A percentile compares a stretch with the other conserved stretches of the same genome.
phyloP scores from a whole-genome alignment of 371 early-diverging fungal species.

The Rhizopus microsporus region DNA sequence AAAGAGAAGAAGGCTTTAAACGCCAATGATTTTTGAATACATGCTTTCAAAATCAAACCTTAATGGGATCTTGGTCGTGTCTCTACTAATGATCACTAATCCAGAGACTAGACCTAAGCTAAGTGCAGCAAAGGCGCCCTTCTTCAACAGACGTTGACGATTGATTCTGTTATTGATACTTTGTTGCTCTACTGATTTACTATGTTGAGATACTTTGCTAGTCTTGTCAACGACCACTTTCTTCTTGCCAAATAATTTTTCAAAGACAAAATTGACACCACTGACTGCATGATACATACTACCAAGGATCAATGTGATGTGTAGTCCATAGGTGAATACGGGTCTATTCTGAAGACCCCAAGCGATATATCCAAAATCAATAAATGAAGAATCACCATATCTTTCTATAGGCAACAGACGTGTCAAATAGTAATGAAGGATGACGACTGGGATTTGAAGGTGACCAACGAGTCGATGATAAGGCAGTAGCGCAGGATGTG shows the following conservation, averaged over 20 bases:
- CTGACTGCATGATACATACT: slow-evolving; percentile 38
- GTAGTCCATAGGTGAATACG: slow-evolving; percentile 34
- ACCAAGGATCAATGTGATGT: slow-evolving; percentile 28
- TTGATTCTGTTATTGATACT: background rate
- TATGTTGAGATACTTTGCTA: slow-evolving; percentile 6
- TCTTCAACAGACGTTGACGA: slow-evolving; percentile 4
- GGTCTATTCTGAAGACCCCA: slow-evolving; percentile 50
- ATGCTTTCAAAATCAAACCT: slow-evolving; percentile 43
- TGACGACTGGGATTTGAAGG: slow-evolving; percentile 30
- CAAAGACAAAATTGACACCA: slow-evolving; percentile 27
- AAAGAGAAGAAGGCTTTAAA: background rate
- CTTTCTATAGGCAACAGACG: slow-evolving; percentile 34
- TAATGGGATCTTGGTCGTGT: slow-evolving; percentile 44
- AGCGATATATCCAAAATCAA: slow-evolving; percentile 46
- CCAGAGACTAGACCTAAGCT: slow-evolving; percentile 29
- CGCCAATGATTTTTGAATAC: slow-evolving; percentile 21
- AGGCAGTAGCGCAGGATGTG: slow-evolving; percentile 11
- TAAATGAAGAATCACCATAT: slow-evolving; percentile 50
- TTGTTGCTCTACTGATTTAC: slow-evolving; percentile 7
- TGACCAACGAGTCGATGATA: slow-evolving; percentile 35
- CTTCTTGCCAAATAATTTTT: background rate
- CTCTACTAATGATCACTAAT: slow-evolving; percentile 30
- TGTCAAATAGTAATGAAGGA: slow-evolving; percentile 35
- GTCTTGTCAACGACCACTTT: background rate
- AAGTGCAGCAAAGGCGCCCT: slow-evolving; percentile 17